Conservation (phyloP, 31 red algal genomes). For the Odonthalia washingtoniensis region DNA sequence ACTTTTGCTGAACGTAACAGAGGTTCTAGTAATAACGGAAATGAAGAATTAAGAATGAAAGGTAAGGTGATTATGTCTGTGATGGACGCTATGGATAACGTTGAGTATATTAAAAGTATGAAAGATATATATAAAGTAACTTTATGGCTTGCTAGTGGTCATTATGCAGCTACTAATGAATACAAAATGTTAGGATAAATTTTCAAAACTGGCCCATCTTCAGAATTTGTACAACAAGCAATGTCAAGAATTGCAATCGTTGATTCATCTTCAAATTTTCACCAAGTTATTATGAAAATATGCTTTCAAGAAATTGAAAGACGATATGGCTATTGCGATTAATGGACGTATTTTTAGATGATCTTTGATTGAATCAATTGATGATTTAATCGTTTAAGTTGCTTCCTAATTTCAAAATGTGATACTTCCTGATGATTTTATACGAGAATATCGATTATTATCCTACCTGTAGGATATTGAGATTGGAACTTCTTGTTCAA, state of each 20-base stretch:
- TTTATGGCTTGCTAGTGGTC: slow-evolving; percentile 49
- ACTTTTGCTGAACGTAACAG: not conserved
- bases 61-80: slow-evolving; percentile 16
- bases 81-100: not conserved
- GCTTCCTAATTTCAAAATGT: slow-evolving; percentile 36
- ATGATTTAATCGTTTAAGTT: slow-evolving; percentile 58
- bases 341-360: slow-evolving; percentile 48
- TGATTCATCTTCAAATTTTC: slow-evolving; percentile 1
- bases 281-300: slow-evolving; percentile 26
- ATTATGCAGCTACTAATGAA: slow-evolving; percentile 3
- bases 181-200: slow-evolving; percentile 18
- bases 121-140: not conserved
- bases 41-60: slow-evolving; percentile 26
- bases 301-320: not conserved
- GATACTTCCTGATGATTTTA: not conserved
- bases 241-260: slow-evolving; percentile 54
- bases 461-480: slow-evolving; percentile 30
- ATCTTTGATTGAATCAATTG: not conserved
- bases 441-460: slow-evolving; percentile 28
- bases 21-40: not conserved
- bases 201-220: slow-evolving; percentile 7
- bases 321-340: slow-evolving; percentile 30
- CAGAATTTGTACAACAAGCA: slow-evolving; percentile 5
- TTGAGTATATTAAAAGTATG: slow-evolving; percentile 30
- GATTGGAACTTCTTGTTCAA: slow-evolving; percentile 8